Base-by-base conservation (phyloP, 2,329 filamentous ascomycete species). In the Waltergamsia citrina region DNA sequence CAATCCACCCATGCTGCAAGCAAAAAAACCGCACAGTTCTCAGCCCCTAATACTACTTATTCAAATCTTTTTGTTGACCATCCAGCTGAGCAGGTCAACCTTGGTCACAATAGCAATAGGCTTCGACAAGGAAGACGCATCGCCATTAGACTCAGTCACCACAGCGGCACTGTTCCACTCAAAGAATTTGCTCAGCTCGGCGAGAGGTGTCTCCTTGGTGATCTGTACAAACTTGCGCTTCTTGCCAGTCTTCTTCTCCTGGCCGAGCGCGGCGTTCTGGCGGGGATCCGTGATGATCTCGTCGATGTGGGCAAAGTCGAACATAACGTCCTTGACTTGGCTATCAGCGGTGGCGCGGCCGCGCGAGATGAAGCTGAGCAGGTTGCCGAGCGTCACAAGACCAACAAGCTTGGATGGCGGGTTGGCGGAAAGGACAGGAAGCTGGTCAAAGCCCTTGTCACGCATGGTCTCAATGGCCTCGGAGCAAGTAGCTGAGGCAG, bases 131-230 rank as follows among this genome's bases (percentile, higher is more conserved):
- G 68, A 73, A 39, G 68, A 60, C 35, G 66, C 62, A 37, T 71
- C 70, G 26, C 62, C 62, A 10, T 65, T 64, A 45, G 74, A 71
- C 57, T 96, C 88, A 0, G 90, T 98, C 4, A 98, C 86, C 32
- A 98, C 78, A 0, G 92, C 92, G 1, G 92, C 90, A 46, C 84
- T 92, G 61, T 98, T 96, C 87, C 92, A 96, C 63, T 96, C 87
- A 44, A 96, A 86, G 63, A 98, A 98, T 50, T 84, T 79, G 65
- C 86, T 90, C 35, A 98, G 69, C 29, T 83, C 80, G 30, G 73
- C 75, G 25, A 98, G 69, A 4, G 83, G 82, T 2, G 92, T 98
- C 44, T 95, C 85, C 54, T 83, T 67, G 6, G 92, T 96, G 52
- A 98, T 94, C 61, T 96, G 84, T 33, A 96, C 83, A 60, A 94